These are phyloP conservation scores for Lachancea thermotolerans DNA, from an alignment of 805 yeast genomes.

Conservation along the genomic window DNA sequence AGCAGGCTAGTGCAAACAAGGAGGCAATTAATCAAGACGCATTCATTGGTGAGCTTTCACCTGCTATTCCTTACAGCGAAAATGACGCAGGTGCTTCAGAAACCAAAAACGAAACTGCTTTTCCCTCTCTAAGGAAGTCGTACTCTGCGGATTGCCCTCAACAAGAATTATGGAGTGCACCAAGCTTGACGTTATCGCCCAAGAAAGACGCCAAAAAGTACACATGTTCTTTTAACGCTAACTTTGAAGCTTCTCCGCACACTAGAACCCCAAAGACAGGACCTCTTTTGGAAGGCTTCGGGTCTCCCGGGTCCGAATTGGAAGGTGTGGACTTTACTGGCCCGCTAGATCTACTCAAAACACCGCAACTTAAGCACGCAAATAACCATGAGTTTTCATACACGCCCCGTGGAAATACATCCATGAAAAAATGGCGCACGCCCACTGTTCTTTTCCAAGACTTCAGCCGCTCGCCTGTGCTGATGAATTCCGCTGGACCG, in stretches of 20 bases:
- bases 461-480: slow-evolving; percentile 27
- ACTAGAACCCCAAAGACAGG: neutral
- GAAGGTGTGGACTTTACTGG: neutral
- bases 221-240: slow-evolving; percentile 31
- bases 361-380: slow-evolving; percentile 3
- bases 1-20: neutral
- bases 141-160: too few species aligned
- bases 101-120: neutral
- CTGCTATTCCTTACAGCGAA: too few species aligned
- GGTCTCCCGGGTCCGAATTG: slow-evolving; percentile 2
- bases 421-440: slow-evolving; percentile 29
- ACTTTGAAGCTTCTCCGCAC: slow-evolving; percentile 28
- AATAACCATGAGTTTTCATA: neutral
- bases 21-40: neutral
- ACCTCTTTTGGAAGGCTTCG: slow-evolving; percentile 1
- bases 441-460: slow-evolving; percentile 31
- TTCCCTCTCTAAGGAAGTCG: too few species aligned
- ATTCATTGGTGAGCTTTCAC: too few species aligned
- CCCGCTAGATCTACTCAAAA: slow-evolving; percentile 3
- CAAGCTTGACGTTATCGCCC: neutral
- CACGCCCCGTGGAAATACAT: slow-evolving; percentile 19
- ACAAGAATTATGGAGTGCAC: neutral
- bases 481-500: slow-evolving; percentile 5
- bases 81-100: neutral
- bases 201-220: slow-evolving; percentile 18